A percentile compares a stretch with the other conserved stretches of the same genome.
Conservation (phyloP, 164 flowering plant genomes). For the Hamamelis virginiana region DNA sequence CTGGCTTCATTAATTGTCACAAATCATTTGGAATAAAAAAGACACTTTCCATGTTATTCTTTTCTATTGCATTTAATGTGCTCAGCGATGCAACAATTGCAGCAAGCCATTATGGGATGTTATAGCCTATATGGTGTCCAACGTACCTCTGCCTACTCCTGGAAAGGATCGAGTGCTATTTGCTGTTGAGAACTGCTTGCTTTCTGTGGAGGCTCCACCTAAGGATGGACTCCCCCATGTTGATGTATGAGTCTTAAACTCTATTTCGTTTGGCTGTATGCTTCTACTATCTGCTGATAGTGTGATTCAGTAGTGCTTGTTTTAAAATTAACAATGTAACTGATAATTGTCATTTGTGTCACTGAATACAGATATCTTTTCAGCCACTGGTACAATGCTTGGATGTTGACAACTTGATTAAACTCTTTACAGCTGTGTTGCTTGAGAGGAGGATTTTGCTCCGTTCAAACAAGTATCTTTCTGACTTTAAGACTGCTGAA, state of each 20-base stretch:
- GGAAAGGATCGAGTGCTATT: constrained; percentile 90
- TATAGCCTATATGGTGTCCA: constrained; percentile 75
- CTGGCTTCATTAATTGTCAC: background rate
- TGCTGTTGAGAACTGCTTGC: constrained; percentile 84
- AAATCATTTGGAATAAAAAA: background rate
- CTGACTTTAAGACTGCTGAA: constrained; percentile 7
- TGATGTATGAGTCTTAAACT: constrained; percentile 58
- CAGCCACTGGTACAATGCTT: constrained; percentile 91
- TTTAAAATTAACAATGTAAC: background rate
- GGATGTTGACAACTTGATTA: constrained; percentile 92
- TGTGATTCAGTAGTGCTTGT: background rate
- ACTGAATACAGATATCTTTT: constrained; percentile 78
- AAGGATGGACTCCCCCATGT: constrained; percentile 96
- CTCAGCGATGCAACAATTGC: constrained; percentile 38
- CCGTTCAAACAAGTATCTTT: constrained; percentile 81
- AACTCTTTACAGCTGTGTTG: constrained; percentile 85
- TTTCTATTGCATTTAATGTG: constrained; percentile 18
- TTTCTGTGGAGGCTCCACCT: constrained; percentile 89
- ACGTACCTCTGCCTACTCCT: constrained; percentile 91
- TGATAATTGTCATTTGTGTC: constrained; percentile 14
- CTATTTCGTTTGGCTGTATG: constrained; percentile 2
- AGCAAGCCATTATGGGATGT: constrained; percentile 99
- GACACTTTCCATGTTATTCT: constrained; percentile 1
- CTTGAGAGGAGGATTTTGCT: constrained; percentile 91
- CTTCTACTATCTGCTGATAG: background rate